Evolutionary conservation across 1,284 basidiomycete species (phyloP).

Genomic region (Cutaneotrichosporon sp.): DNA sequence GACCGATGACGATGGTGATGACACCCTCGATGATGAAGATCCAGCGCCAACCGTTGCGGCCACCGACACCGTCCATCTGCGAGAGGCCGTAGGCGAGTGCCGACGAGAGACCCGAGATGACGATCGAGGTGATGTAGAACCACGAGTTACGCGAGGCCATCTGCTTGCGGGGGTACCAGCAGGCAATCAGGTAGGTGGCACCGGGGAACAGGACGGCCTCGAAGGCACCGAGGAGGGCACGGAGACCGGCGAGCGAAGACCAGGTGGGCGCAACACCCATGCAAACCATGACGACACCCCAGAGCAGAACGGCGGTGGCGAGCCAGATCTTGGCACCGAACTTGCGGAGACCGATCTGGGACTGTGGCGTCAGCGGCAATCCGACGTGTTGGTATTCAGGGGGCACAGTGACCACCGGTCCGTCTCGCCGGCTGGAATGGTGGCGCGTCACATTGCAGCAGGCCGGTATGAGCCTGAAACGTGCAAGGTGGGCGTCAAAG

Average conservation of each 20-base stretch:
- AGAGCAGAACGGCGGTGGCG: conserved; percentile 31
- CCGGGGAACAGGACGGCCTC: conserved; percentile 50
- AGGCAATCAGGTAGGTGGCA: conserved; percentile 54
- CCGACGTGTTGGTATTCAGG: background rate
- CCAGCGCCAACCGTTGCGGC: conserved; percentile 16
- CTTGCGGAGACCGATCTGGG: conserved; percentile 32
- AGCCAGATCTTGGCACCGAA: conserved; percentile 27
- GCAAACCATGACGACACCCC: conserved; percentile 54
- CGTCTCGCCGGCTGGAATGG: too few species aligned
- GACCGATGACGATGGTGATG: conserved; percentile 34
- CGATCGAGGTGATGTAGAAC: conserved; percentile 25
- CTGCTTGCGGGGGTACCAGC: conserved; percentile 56
- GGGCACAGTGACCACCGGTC: background rate
- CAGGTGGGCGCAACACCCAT: conserved; percentile 48
- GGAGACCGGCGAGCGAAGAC: conserved; percentile 49
- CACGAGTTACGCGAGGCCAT: conserved; percentile 42
- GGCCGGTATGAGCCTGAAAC: too few species aligned
- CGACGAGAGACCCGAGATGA: conserved; percentile 21
- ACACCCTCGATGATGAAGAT: conserved; percentile 25
- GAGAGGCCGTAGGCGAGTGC: conserved; percentile 18
- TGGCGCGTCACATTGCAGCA: too few species aligned
- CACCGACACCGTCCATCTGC: conserved; percentile 10
- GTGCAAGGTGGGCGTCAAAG: too few species aligned
- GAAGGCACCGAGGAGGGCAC: conserved; percentile 52
- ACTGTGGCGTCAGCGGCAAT: conserved; percentile 3